These are phyloP conservation scores for Penicillium paxilli DNA, from an alignment of 495 filamentous ascomycete species.

Conservation along the genomic window DNA sequence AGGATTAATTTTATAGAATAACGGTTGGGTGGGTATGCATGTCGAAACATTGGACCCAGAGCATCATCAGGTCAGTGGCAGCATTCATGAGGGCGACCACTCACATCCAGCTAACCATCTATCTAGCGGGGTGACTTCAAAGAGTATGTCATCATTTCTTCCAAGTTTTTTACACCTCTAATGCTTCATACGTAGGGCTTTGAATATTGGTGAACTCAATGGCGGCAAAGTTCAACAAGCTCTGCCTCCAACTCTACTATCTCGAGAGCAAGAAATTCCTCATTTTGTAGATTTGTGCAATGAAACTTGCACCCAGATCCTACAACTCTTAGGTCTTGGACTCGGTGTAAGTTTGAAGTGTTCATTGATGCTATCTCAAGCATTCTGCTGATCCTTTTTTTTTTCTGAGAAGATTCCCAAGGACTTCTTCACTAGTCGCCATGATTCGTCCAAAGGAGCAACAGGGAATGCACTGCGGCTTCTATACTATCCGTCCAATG, in stretches of 20 bases:
- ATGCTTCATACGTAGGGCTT: slow-evolving; percentile 50
- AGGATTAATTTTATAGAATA: slow-evolving; percentile 47
- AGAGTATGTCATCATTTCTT: slow-evolving; percentile 5
- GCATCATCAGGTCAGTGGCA: slow-evolving; percentile 55
- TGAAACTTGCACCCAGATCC: slow-evolving; percentile 60
- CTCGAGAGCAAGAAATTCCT: slow-evolving; percentile 52
- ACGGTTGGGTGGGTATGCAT: slow-evolving; percentile 77
- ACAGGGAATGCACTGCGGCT: slow-evolving; percentile 69
- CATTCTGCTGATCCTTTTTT: not conserved
- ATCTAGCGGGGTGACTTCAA: slow-evolving; percentile 10
- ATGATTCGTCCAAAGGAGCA: slow-evolving; percentile 51
- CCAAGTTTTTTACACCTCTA: too few species aligned
- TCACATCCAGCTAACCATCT: not conserved
- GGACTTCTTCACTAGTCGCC: slow-evolving; percentile 67
- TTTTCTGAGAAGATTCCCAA: slow-evolving; percentile 28
- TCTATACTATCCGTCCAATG: slow-evolving; percentile 61
- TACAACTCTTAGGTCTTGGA: slow-evolving; percentile 68
- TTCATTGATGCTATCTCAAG: not conserved
- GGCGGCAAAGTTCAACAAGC: slow-evolving; percentile 67
- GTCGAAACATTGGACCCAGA: slow-evolving; percentile 77
- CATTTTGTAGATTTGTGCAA: slow-evolving; percentile 65
- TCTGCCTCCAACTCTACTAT: slow-evolving; percentile 56
- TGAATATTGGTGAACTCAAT: slow-evolving; percentile 74
- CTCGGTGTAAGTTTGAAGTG: slow-evolving; percentile 46
- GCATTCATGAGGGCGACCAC: too few species aligned